Evolutionary conservation across 306 rosid species (phyloP).

Genomic region (Vachellia collinsii): DNA sequence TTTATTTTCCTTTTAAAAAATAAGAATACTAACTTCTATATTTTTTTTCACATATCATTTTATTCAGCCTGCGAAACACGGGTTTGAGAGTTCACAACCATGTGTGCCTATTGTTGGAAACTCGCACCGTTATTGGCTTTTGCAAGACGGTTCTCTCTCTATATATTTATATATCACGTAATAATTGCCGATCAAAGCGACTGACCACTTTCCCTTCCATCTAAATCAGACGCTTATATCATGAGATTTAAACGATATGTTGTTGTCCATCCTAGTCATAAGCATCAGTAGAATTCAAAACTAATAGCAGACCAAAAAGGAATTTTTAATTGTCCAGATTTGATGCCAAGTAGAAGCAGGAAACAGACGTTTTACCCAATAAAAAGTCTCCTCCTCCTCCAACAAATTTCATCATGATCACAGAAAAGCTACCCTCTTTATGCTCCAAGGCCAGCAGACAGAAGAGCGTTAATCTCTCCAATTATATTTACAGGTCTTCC

Average conservation of each 20-base stretch:
- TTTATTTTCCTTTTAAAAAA: background rate
- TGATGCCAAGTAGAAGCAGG: background rate
- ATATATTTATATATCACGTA: background rate
- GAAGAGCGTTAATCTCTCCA: conserved; percentile 82
- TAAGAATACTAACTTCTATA: background rate
- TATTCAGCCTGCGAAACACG: background rate
- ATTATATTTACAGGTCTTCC: conserved; percentile 93
- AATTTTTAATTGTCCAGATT: background rate
- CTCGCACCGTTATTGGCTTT: background rate
- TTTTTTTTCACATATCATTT: background rate
- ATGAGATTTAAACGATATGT: background rate
- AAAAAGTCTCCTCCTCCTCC: background rate
- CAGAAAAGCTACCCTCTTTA: conserved; percentile 35
- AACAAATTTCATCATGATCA: conserved; percentile 19
- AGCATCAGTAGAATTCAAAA: background rate
- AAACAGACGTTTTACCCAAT: background rate
- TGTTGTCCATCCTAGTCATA: background rate
- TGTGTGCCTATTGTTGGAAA: background rate
- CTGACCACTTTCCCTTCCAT: background rate
- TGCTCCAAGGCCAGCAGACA: conserved; percentile 71
- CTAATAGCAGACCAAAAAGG: background rate
- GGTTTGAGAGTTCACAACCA: background rate
- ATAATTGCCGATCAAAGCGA: background rate
- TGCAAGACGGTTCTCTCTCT: background rate
- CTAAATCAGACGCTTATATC: background rate